Base-by-base conservation (phyloP, 805 yeast species). In the Scheffersomyces coipomensis region DNA sequence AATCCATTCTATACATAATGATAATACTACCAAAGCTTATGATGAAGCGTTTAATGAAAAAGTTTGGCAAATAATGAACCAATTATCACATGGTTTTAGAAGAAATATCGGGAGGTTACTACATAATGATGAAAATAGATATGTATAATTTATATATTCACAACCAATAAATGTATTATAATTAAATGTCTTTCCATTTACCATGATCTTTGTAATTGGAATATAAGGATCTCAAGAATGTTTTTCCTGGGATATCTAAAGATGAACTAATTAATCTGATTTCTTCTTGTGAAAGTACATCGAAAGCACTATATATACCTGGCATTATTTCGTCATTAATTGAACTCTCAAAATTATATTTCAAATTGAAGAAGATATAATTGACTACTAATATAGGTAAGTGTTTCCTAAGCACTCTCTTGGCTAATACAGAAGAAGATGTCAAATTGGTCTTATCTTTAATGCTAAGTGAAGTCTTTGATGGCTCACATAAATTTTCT, bases 181-280 rank as follows among this genome's bases (percentile, higher is more conserved):
- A 30, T 18, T 17, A 18, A 30, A 8, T 30, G 44, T 79, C 88
- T 42, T 66, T 78, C 97, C 97, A 90, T 59, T 85, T 86, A 35
- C 96, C 97, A 44, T 71, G 73, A 53, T 75, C 81, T 56, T 77
- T 79, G 64, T 88, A 91, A 45, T 84, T 87, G 6, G 78, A 77
- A 51, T 85, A 88, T 29, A 90, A 53, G 0, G 77, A 67, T 52
- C 75, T 81, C 68, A 81, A 84, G 49, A 82, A 79, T 1, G 80
- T 71, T 49, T 87, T 76, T 3, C 93, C 85, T 29, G 85, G 76
- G 17, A 65, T 56, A 49, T 91, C 96, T 49, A 89, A 62, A 5
- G 82, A 73, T 3, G 81, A 71, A 52, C 78, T 85, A 16, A 84
- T 73, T 24, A 79, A 57, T 37, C 71, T 75, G 38, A 89, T 61